Conservation (phyloP, 2,329 filamentous ascomycete species). For the Beauveria australis region DNA sequence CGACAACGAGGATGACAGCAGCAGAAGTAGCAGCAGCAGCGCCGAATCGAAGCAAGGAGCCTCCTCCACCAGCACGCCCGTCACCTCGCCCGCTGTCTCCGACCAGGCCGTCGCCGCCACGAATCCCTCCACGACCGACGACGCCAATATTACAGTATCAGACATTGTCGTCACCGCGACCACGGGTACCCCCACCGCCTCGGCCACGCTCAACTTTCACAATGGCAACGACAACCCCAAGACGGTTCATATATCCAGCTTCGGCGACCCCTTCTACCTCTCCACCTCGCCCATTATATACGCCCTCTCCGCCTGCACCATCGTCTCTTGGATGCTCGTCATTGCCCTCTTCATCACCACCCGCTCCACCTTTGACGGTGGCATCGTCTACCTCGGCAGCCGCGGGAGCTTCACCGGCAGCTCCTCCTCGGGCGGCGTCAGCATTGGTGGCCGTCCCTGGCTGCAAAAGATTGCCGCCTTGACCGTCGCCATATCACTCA, state of each 20-base stretch:
- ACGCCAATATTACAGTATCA: slow-evolving; percentile 16
- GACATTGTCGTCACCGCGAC: slow-evolving; percentile 4
- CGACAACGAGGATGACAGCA: background rate
- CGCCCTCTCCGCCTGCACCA: slow-evolving; percentile 82
- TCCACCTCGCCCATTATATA: slow-evolving; percentile 91
- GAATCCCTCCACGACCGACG: slow-evolving; percentile 33
- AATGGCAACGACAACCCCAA: slow-evolving; percentile 19
- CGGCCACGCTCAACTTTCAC: slow-evolving; percentile 15
- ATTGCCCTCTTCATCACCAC: slow-evolving; percentile 92
- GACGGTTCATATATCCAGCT: slow-evolving; percentile 47
- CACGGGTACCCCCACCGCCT: slow-evolving; percentile 13
- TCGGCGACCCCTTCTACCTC: slow-evolving; percentile 83
- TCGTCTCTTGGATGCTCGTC: slow-evolving; percentile 84
- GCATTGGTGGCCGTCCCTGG: slow-evolving; percentile 87
- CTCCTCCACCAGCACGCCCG: background rate
- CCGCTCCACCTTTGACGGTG: slow-evolving; percentile 84
- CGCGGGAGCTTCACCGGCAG: slow-evolving; percentile 82
- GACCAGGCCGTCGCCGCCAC: slow-evolving; percentile 25
- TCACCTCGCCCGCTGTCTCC: background rate
- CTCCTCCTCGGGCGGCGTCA: slow-evolving; percentile 68
- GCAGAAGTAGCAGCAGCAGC: background rate
- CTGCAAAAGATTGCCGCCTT: slow-evolving; percentile 75
- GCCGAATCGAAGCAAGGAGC: background rate
- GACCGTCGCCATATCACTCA: slow-evolving; percentile 74
- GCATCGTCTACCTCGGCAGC: slow-evolving; percentile 70